phyloP scores from a whole-genome alignment of 306 rosid species.

The Trifolium dubium region DNA sequence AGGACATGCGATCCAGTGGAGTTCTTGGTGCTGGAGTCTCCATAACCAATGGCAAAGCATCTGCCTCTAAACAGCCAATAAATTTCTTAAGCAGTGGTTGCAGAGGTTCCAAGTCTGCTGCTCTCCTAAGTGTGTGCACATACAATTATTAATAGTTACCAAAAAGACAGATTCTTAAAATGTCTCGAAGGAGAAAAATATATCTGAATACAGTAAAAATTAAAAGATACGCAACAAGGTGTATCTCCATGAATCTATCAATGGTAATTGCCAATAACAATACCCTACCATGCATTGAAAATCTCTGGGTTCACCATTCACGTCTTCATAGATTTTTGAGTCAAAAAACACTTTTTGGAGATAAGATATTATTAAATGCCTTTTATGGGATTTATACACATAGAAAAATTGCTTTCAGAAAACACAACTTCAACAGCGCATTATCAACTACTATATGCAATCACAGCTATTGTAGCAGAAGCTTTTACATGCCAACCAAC shows the following conservation, averaged over 20 bases:
- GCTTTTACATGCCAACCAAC: conserved; percentile 26
- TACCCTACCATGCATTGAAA: conserved; percentile 30
- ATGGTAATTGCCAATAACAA: conserved; percentile 11
- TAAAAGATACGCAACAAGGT: conserved; percentile 26
- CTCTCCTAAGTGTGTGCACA: conserved; percentile 58
- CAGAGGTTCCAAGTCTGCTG: conserved; percentile 83
- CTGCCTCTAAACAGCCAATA: conserved; percentile 74
- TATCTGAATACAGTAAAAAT: conserved; percentile 21
- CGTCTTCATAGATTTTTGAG: conserved; percentile 12
- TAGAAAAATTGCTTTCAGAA: conserved; percentile 6
- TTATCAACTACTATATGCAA: conserved; percentile 33
- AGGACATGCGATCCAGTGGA: conserved; percentile 72
- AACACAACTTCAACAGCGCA: conserved; percentile 25
- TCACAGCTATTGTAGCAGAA: conserved; percentile 34
- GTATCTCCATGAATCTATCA: conserved; percentile 29
- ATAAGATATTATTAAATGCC: conserved; percentile 19
- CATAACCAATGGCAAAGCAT: conserved; percentile 62
- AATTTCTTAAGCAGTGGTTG: conserved; percentile 90
- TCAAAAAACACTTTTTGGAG: conserved; percentile 26
- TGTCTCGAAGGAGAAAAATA: conserved; percentile 24
- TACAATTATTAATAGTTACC: conserved; percentile 24
- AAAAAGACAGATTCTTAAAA: conserved; percentile 23
- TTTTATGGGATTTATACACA: conserved; percentile 15
- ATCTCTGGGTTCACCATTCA: conserved; percentile 20
- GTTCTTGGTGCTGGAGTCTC: conserved; percentile 65